Evolutionary conservation across 495 filamentous ascomycete genomes (phyloP).

Genomic region (Xylaria cubensis): DNA sequence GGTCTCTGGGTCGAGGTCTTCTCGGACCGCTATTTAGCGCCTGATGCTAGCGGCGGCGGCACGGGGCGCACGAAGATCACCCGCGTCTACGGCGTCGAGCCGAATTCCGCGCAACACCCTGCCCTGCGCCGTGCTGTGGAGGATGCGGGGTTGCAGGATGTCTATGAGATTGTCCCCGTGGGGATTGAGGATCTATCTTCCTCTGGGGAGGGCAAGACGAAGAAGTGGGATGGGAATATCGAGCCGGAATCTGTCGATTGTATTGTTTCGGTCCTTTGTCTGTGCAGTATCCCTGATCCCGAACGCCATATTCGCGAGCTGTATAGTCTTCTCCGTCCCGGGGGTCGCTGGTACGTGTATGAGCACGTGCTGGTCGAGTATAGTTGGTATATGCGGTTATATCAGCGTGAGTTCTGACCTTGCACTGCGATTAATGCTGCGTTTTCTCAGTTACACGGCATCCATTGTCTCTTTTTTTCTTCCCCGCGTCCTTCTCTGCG

Average conservation of each 20-base stretch:
- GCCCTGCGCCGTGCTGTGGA: slow-evolving; percentile 54
- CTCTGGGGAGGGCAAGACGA: slow-evolving; percentile 17
- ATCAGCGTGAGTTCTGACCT: slow-evolving; percentile 56
- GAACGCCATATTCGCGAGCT: slow-evolving; percentile 62
- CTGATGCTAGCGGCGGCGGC: not conserved
- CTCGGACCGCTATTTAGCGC: slow-evolving; percentile 17
- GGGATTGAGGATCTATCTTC: slow-evolving; percentile 63
- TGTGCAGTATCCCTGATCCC: slow-evolving; percentile 74
- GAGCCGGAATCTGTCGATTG: slow-evolving; percentile 66
- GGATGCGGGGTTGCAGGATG: slow-evolving; percentile 58
- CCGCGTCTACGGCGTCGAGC: slow-evolving; percentile 72
- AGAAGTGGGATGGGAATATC: slow-evolving; percentile 52
- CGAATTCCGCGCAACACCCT: slow-evolving; percentile 63
- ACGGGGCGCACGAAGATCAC: slow-evolving; percentile 44
- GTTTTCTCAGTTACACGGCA: not conserved
- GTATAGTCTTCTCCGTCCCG: slow-evolving; percentile 68
- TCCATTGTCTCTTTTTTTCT: not conserved
- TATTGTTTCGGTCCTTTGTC: slow-evolving; percentile 71
- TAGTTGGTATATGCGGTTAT: slow-evolving; percentile 52
- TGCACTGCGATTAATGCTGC: too few species aligned
- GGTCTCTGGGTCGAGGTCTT: slow-evolving; percentile 56
- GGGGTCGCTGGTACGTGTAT: slow-evolving; percentile 70
- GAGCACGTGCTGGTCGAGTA: slow-evolving; percentile 69
- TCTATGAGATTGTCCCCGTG: slow-evolving; percentile 69
- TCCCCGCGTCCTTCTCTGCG: not conserved